Conservation (phyloP, 2,329 filamentous ascomycete species). For the Fusarium euwallaceae region DNA sequence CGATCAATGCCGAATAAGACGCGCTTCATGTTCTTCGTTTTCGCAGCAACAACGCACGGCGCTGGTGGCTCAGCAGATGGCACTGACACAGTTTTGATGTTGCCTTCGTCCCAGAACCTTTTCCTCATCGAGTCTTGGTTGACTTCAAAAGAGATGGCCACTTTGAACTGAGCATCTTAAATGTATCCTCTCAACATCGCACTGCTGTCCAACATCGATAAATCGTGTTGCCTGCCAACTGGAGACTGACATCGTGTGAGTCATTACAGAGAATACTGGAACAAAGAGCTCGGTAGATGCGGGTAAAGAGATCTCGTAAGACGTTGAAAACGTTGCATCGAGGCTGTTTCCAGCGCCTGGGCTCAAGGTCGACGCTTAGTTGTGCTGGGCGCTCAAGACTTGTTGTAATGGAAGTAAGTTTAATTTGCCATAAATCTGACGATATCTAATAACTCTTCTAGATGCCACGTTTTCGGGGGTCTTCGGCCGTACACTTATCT, state of each 20-base stretch:
- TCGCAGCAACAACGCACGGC: fast-evolving
- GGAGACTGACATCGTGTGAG: constrained; percentile 11
- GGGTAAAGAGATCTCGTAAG: constrained; percentile 11
- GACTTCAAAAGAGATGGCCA: constrained; percentile 18
- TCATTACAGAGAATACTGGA: constrained; percentile 21
- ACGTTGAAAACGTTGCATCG: constrained; percentile 18
- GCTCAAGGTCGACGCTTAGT: constrained; percentile 12
- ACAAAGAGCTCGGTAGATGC: constrained; percentile 26
- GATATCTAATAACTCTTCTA: no score
- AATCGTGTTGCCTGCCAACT: neutral
- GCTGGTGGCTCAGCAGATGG: fast-evolving
- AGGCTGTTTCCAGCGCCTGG: constrained; percentile 6
- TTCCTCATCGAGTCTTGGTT: neutral
- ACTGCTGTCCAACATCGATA: neutral
- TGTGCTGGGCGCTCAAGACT: neutral
- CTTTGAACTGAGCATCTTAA: constrained; percentile 5
- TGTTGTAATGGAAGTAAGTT: no score
- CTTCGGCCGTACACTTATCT: no score
- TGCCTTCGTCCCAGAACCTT: constrained; percentile 14
- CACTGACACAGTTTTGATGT: neutral
- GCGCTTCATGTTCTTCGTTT: neutral
- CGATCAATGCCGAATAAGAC: neutral
- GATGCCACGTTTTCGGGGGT: no score
- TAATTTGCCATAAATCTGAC: no score
- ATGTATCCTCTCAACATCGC: neutral